Evolutionary conservation across 2,329 filamentous ascomycete genomes (phyloP).

Genomic region (Penicillium sp.): DNA sequence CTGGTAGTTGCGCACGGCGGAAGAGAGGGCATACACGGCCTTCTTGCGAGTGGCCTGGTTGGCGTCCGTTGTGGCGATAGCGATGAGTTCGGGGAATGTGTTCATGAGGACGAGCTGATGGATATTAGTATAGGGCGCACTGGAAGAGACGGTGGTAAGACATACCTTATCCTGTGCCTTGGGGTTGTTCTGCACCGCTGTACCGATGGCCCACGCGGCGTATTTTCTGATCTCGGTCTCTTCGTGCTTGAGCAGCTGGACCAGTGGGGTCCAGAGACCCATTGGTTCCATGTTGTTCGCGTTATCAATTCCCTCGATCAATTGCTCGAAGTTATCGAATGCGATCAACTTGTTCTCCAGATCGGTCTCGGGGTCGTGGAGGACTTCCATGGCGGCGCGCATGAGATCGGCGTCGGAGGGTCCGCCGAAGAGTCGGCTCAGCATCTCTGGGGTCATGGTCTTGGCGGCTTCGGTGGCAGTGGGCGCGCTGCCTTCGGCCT

Average conservation of each 20-base stretch:
- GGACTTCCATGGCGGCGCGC: constrained; percentile 77
- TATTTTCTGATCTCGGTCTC: constrained; percentile 75
- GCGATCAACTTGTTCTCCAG: constrained; percentile 78
- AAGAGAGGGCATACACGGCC: constrained; percentile 86
- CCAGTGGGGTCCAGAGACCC: constrained; percentile 78
- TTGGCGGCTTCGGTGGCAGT: constrained; percentile 34
- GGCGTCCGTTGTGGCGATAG: constrained; percentile 63
- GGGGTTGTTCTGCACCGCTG: constrained; percentile 94
- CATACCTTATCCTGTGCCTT: constrained; percentile 74
- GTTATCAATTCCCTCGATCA: constrained; percentile 92
- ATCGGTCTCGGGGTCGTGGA: constrained; percentile 66
- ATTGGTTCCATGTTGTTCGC: constrained; percentile 87
- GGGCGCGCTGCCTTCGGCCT: constrained; percentile 36
- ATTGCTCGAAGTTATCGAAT: constrained; percentile 93
- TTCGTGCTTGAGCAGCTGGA: constrained; percentile 68
- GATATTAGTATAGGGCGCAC: constrained; percentile 11
- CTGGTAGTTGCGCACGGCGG: constrained; percentile 84
- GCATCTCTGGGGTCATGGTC: constrained; percentile 66
- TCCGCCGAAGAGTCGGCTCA: constrained; percentile 76
- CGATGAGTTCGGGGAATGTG: constrained; percentile 70
- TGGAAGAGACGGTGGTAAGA: neutral
- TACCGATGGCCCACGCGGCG: constrained; percentile 93
- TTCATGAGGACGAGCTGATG: constrained; percentile 58
- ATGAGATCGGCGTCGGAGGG: constrained; percentile 91
- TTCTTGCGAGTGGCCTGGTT: constrained; percentile 73